A percentile compares a stretch with the other conserved stretches of the same genome.
phyloP scores from a whole-genome alignment of 495 filamentous ascomycete genomes.

The Diplogelasinospora grovesii region DNA sequence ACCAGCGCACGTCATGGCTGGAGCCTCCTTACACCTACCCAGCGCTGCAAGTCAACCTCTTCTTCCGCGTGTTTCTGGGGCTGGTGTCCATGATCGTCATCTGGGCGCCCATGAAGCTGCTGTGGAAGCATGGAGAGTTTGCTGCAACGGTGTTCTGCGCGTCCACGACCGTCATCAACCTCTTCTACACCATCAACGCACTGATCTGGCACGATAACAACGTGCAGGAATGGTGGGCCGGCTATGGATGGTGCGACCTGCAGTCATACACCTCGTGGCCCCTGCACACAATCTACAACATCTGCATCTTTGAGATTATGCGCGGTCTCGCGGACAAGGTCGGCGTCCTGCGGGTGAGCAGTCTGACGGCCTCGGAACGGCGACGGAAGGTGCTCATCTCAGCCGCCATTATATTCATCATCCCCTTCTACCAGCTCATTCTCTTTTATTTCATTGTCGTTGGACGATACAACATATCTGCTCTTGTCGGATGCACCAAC shows the following conservation, averaged over 20 bases:
- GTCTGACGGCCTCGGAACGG: slow-evolving; percentile 44
- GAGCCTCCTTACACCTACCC: slow-evolving; percentile 21
- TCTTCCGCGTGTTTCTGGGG: slow-evolving; percentile 46
- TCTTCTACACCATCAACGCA: slow-evolving; percentile 67
- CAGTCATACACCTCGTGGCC: slow-evolving; percentile 55
- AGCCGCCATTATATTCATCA: slow-evolving; percentile 58
- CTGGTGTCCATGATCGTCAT: slow-evolving; percentile 50
- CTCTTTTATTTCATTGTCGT: slow-evolving; percentile 64
- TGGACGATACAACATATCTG: slow-evolving; percentile 64
- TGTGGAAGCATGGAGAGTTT: slow-evolving; percentile 54
- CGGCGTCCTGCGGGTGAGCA: slow-evolving; percentile 47
- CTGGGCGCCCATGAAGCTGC: slow-evolving; percentile 49
- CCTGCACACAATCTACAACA: slow-evolving; percentile 56
- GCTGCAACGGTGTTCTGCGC: slow-evolving; percentile 55
- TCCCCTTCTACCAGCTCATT: slow-evolving; percentile 59
- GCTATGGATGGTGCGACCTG: slow-evolving; percentile 74
- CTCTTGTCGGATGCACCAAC: slow-evolving; percentile 66
- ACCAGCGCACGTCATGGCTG: slow-evolving; percentile 19
- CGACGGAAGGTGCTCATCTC: slow-evolving; percentile 51
- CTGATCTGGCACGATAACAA: slow-evolving; percentile 77
- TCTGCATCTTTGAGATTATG: slow-evolving; percentile 63
- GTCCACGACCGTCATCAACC: slow-evolving; percentile 58
- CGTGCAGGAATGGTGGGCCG: slow-evolving; percentile 60
- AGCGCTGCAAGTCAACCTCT: slow-evolving; percentile 32
- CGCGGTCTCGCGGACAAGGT: slow-evolving; percentile 71